phyloP scores from a whole-genome alignment of 768 basidiomycete genomes.

The Tephrocybe sp. region DNA sequence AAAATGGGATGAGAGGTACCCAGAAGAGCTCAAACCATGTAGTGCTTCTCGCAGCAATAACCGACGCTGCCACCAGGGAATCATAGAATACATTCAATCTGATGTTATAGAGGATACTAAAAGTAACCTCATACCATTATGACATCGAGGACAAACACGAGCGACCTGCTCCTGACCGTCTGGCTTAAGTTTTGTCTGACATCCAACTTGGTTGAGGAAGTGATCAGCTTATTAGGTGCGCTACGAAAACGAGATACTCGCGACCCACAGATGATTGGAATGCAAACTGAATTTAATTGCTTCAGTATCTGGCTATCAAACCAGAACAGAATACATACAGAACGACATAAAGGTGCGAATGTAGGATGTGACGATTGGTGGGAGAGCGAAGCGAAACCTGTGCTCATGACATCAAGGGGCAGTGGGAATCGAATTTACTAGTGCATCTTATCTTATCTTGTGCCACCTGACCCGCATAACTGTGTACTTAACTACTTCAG shows the following conservation, averaged over 20 bases:
- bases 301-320: not conserved
- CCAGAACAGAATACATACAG: constrained; percentile 16
- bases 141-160: constrained; percentile 66
- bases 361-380: not conserved
- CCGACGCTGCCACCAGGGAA: constrained; percentile 53
- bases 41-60: constrained; percentile 60
- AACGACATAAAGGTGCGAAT: constrained; percentile 21
- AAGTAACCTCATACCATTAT: constrained; percentile 53
- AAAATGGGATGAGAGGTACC: constrained; percentile 67
- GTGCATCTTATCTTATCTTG: constrained; percentile 10
- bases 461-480: too few relatives aligned
- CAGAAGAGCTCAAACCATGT: constrained; percentile 79
- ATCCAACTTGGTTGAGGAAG: constrained; percentile 49
- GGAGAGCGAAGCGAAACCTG: not conserved
- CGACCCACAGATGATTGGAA: constrained; percentile 49
- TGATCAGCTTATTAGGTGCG: not conserved
- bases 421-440: not conserved
- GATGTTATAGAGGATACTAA: constrained; percentile 1
- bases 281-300: constrained; percentile 36
- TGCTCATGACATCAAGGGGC: not conserved
- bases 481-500: too few relatives aligned
- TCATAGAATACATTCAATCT: constrained; percentile 1
- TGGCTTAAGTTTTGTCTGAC: constrained; percentile 56
- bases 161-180: constrained; percentile 45
- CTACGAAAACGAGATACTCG: not conserved